Evolutionary conservation across 2,329 filamentous ascomycete species (phyloP).

Genomic region (Pestalotiopsis sp.): DNA sequence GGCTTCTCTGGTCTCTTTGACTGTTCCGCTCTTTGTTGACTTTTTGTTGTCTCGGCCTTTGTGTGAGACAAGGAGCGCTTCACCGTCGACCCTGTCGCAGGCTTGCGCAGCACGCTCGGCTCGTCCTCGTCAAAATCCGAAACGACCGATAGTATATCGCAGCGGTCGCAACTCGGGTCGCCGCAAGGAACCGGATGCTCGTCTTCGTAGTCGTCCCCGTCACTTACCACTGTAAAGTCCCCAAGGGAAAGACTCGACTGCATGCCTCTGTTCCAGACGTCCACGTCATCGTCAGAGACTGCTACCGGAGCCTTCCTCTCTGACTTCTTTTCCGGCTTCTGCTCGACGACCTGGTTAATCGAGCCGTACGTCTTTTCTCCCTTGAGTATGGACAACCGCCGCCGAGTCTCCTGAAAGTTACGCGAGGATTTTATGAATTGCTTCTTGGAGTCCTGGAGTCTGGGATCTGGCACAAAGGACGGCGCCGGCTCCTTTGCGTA

Average conservation of each 20-base stretch:
- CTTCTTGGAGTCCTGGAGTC: not conserved
- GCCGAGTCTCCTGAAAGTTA: not conserved
- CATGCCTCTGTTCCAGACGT: not conserved
- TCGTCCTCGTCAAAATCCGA: conserved; percentile 1
- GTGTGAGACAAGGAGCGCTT: not conserved
- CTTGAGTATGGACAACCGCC: not conserved
- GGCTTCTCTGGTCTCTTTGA: not conserved
- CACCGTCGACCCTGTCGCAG: not conserved
- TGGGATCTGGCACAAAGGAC: not conserved
- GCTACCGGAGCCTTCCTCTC: not conserved
- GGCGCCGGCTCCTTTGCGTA: not conserved
- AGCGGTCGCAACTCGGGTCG: not conserved
- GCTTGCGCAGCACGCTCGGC: not conserved
- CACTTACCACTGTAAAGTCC: not conserved
- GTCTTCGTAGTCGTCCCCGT: not conserved
- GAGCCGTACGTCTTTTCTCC: not conserved
- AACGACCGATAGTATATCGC: not conserved
- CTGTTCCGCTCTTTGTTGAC: not conserved
- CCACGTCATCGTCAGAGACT: not conserved
- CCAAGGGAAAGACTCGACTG: not conserved
- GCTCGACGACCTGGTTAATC: not conserved
- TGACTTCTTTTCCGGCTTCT: not conserved
- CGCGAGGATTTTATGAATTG: not conserved
- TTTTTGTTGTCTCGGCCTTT: not conserved
- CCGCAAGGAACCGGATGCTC: not conserved